Percentiles rank a stretch among this genome's conserved stretches.
Evolutionary conservation across 305 asterid genomes (phyloP).

Genomic region (Euphrasia arctica): DNA sequence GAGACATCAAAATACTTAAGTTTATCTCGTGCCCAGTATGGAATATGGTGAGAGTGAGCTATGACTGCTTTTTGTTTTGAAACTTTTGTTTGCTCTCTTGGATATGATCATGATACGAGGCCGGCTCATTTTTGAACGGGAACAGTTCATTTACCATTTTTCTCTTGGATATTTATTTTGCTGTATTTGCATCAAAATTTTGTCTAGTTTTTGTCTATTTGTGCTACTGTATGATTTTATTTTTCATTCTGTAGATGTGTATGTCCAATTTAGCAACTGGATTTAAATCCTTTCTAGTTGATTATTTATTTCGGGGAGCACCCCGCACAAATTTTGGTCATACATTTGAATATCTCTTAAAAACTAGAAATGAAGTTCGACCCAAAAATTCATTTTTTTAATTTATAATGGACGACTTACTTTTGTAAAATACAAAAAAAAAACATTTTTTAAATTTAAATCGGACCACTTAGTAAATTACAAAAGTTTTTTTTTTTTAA

Average conservation of each 20-base stretch:
- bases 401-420: no score
- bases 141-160: constrained; percentile 20
- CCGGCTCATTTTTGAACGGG: constrained; percentile 22
- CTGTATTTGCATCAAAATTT: background rate
- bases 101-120: constrained; percentile 19
- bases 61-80: constrained; percentile 30
- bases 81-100: constrained; percentile 10
- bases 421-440: no score
- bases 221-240: background rate
- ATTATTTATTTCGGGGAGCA: no score
- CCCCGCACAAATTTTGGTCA: no score
- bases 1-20: constrained; percentile 10
- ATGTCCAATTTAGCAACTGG: background rate
- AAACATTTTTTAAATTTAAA: no score
- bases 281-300: no score
- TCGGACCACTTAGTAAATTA: no score
- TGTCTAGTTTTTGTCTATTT: background rate
- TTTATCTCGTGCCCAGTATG: constrained; percentile 28
- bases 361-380: no score
- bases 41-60: constrained; percentile 22
- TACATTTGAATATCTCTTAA: no score
- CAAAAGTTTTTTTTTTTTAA: no score
- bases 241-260: background rate
- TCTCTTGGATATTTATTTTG: background rate
- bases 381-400: no score